Conservation (phyloP, 2,329 filamentous ascomycete genomes). For the Ilyonectria sp. region DNA sequence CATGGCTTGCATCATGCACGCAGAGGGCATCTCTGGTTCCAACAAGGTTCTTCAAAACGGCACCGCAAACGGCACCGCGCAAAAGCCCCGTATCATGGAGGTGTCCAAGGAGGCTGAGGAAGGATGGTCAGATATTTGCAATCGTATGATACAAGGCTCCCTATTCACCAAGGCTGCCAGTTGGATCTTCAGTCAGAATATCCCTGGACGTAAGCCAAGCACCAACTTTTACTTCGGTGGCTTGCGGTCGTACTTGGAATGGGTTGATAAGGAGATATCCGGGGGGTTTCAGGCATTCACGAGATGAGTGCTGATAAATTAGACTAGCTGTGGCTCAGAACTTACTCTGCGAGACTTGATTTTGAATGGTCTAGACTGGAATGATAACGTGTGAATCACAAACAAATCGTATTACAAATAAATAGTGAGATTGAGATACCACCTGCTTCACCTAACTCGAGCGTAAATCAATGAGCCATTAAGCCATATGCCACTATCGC, state of each 20-base stretch:
- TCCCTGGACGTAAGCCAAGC: slow-evolving; percentile 20
- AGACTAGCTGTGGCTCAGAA: too few species aligned
- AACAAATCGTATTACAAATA: too few species aligned
- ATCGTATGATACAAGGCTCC: slow-evolving; percentile 13
- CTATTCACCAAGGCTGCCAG: slow-evolving; percentile 28
- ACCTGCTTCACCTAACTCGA: too few species aligned
- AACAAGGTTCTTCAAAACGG: neutral
- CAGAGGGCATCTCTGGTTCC: slow-evolving; percentile 1
- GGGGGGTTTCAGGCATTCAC: slow-evolving; percentile 19
- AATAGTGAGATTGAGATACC: too few species aligned
- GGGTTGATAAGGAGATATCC: slow-evolving; percentile 14
- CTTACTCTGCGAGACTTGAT: too few species aligned
- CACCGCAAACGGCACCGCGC: too few species aligned
- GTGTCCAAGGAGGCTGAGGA: slow-evolving; percentile 3
- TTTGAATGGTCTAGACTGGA: too few species aligned
- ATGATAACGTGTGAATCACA: too few species aligned
- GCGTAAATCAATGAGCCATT: too few species aligned
- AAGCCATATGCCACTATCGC: too few species aligned
- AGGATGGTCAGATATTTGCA: slow-evolving; percentile 10
- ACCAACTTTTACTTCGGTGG: slow-evolving; percentile 32
- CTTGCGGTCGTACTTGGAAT: slow-evolving; percentile 14
- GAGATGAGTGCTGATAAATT: too few species aligned
- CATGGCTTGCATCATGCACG: slow-evolving; percentile 1
- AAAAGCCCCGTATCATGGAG: neutral
- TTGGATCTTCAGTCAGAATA: slow-evolving; percentile 28